Conservation (phyloP, 2,329 filamentous ascomycete species). For the Curvularia lunata region DNA sequence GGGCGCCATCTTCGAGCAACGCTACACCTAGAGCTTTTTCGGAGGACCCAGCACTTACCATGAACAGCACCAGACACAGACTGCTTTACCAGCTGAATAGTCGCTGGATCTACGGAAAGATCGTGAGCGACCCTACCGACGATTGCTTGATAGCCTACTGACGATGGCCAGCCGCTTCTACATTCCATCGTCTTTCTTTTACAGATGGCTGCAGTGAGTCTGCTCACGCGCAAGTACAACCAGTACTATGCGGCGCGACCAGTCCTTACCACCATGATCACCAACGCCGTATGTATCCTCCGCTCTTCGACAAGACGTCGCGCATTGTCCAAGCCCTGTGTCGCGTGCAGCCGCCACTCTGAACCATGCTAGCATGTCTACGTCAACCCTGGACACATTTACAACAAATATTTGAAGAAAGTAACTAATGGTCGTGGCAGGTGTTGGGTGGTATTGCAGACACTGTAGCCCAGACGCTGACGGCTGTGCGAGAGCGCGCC, state of each 20-base stretch:
- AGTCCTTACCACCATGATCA: slow-evolving; percentile 99
- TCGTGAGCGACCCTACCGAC: slow-evolving; percentile 60
- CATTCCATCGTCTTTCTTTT: slow-evolving; percentile 84
- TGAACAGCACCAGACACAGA: slow-evolving; percentile 59
- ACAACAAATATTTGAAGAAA: not conserved
- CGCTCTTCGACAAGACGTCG: not conserved
- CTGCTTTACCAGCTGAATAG: slow-evolving; percentile 70
- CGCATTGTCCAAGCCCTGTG: not conserved
- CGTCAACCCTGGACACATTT: not conserved
- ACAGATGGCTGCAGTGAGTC: slow-evolving; percentile 84
- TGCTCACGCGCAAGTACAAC: slow-evolving; percentile 88
- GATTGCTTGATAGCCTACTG: slow-evolving; percentile 7
- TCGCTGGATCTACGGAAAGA: slow-evolving; percentile 74
- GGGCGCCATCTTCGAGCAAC: slow-evolving; percentile 25
- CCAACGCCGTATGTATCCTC: slow-evolving; percentile 76
- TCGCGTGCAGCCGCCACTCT: not conserved
- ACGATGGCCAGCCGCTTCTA: slow-evolving; percentile 73
- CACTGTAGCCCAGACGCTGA: slow-evolving; percentile 92
- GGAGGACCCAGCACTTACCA: slow-evolving; percentile 33
- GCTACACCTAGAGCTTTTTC: slow-evolving; percentile 24
- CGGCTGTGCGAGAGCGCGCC: slow-evolving; percentile 74
- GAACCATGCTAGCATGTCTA: not conserved
- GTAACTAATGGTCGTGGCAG: slow-evolving; percentile 20
- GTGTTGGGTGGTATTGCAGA: slow-evolving; percentile 93
- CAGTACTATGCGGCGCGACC: slow-evolving; percentile 88